These are phyloP conservation scores for Aphanomyces invadans DNA, from an alignment of 352 stramenopile genomes.

Conservation along the genomic window DNA sequence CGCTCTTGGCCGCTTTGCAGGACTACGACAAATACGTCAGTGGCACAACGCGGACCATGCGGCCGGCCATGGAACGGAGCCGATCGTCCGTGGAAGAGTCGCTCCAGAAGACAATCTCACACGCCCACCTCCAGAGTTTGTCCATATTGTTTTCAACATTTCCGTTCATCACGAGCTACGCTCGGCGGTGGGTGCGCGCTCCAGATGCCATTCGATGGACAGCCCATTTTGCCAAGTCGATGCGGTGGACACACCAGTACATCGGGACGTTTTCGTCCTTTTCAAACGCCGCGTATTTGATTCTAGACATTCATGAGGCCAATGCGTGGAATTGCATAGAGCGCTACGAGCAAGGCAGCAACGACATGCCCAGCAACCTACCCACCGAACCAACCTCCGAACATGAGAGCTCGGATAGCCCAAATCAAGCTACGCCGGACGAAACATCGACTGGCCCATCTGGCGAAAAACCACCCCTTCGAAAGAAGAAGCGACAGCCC, in stretches of 20 bases:
- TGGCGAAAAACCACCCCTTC: constrained; percentile 20
- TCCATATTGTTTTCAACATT: constrained; percentile 78
- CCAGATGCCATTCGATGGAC: constrained; percentile 36
- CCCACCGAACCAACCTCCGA: neutral
- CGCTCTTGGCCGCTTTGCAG: constrained; percentile 52
- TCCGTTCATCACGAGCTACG: constrained; percentile 79
- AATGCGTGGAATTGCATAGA: constrained; percentile 78
- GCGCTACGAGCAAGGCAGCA: constrained; percentile 32
- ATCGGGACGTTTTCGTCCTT: constrained; percentile 67
- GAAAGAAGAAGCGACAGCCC: constrained; percentile 6
- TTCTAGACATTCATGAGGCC: constrained; percentile 69
- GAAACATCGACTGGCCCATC: constrained; percentile 44
- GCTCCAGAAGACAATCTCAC: constrained; percentile 62
- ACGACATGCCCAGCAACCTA: constrained; percentile 30
- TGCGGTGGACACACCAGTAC: constrained; percentile 69
- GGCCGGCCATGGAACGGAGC: constrained; percentile 6
- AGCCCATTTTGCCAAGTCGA: constrained; percentile 27
- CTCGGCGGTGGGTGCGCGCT: constrained; percentile 55
- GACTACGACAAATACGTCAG: constrained; percentile 66
- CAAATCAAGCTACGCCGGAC: neutral
- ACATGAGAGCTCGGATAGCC: neutral
- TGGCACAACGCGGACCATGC: constrained; percentile 21
- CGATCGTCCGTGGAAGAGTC: constrained; percentile 32
- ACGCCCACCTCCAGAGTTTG: constrained; percentile 60
- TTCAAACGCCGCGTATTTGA: constrained; percentile 68